Percentiles rank a stretch among this genome's conserved stretches.
phyloP scores from a whole-genome alignment of 306 rosid genomes.

The Begonia fuchsioides region DNA sequence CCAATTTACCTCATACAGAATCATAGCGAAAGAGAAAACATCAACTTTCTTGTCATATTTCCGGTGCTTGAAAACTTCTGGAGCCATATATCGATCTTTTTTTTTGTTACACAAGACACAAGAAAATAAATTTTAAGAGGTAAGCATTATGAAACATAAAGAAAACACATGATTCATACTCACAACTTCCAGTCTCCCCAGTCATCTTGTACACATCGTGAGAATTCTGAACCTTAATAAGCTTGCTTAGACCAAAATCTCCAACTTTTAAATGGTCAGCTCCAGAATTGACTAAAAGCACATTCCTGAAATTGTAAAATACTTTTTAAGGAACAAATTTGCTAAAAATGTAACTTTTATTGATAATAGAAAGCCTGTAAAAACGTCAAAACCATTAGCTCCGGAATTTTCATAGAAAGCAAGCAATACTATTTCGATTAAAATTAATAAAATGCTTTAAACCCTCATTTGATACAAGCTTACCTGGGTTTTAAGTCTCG shows the following conservation, averaged over 20 bases:
- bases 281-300: slow-evolving; percentile 81
- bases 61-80: slow-evolving; percentile 85
- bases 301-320: slow-evolving; percentile 52
- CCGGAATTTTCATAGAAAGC: too few species aligned
- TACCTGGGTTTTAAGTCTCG: slow-evolving; percentile 90
- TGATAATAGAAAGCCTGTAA: slow-evolving; percentile 2
- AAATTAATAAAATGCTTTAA: too few species aligned
- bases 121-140: slow-evolving; percentile 1
- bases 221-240: slow-evolving; percentile 72
- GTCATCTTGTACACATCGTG: slow-evolving; percentile 99
- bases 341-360: background rate
- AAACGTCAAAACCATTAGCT: too few species aligned
- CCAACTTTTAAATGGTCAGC: slow-evolving; percentile 98
- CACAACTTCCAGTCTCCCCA: slow-evolving; percentile 99
- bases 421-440: too few species aligned
- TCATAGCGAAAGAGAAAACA: slow-evolving; percentile 91
- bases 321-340: background rate
- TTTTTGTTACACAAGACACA: slow-evolving; percentile 16
- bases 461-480: slow-evolving; percentile 7
- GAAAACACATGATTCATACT: slow-evolving; percentile 26
- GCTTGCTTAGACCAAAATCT: slow-evolving; percentile 97
- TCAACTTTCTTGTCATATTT: slow-evolving; percentile 88
- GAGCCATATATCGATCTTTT: slow-evolving; percentile 92
- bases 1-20: slow-evolving; percentile 70
- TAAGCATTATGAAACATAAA: slow-evolving; percentile 1